phyloP scores from a whole-genome alignment of 768 basidiomycete genomes.

The Boletus rex-veris region DNA sequence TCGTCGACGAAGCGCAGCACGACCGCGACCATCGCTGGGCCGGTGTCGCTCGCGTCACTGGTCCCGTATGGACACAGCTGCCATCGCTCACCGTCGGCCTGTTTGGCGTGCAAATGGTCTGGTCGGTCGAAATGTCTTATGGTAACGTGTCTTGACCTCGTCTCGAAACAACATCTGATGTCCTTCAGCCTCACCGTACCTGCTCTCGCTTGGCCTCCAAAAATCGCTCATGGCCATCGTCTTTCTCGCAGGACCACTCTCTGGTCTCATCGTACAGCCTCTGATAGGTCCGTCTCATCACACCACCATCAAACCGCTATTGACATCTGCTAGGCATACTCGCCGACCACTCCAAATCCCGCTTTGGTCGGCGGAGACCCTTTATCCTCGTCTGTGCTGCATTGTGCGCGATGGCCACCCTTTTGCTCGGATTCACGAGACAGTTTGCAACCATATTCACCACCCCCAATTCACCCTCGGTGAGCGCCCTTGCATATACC shows the following conservation, averaged over 20 bases:
- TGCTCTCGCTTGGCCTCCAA: slow-evolving; percentile 82
- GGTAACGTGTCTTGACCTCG: slow-evolving; percentile 34
- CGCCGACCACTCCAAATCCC: slow-evolving; percentile 80
- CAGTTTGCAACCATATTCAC: slow-evolving; percentile 5
- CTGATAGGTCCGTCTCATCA: slow-evolving; percentile 58
- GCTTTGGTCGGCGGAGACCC: slow-evolving; percentile 81
- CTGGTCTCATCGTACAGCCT: slow-evolving; percentile 89
- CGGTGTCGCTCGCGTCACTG: slow-evolving; percentile 58
- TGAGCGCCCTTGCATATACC: not conserved
- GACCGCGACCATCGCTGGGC: slow-evolving; percentile 38
- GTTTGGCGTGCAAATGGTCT: slow-evolving; percentile 83
- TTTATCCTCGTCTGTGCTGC: slow-evolving; percentile 74
- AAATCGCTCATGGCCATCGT: slow-evolving; percentile 88
- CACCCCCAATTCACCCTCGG: not conserved
- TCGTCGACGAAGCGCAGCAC: slow-evolving; percentile 41
- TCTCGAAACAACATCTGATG: not conserved
- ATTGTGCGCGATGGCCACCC: slow-evolving; percentile 57
- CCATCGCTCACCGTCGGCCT: slow-evolving; percentile 75
- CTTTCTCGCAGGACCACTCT: slow-evolving; percentile 88
- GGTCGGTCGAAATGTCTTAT: slow-evolving; percentile 95
- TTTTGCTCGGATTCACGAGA: slow-evolving; percentile 1
- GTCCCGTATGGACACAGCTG: slow-evolving; percentile 64
- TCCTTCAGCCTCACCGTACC: slow-evolving; percentile 71
- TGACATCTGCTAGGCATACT: slow-evolving; percentile 45
- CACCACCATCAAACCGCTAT: not conserved